Evolutionary conservation across 257 asterid genomes (phyloP), one percentile per base, ranked within the genome.

Genomic region (Jaltomata sinuosa): DNA sequence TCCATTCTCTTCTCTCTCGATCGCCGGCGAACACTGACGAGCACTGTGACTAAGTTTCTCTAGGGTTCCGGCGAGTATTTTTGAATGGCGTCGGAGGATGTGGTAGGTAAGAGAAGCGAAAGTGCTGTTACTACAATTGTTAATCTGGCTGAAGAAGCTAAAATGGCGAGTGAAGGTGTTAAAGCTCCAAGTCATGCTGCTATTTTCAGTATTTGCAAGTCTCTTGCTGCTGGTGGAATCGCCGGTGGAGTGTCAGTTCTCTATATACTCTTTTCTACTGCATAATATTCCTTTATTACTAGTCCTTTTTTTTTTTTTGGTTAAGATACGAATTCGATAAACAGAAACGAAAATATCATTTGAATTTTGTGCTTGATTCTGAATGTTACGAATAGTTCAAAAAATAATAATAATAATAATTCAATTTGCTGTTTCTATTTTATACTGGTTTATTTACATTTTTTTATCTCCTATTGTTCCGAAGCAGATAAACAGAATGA

Each of bases 201-300:
- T 74, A 15, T 95, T 34, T 92, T 89, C 85, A 91, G 88, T 83
- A 89, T 96, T 79, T 87, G 91, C 93, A 96, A 96, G 89, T 96
- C 99, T 80, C 97, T 96, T 59, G 88, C 93, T 45, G 98, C 98
- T 53, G 99, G 98, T 42, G 99, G 99, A n/a, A 97, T 93, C 22
- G 98, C 99, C 14, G 99, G 99, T 69, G 98, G 98, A 89, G 93
- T 96, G 99, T 96, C 57, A 91, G 99, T 87, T 15, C 29, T 16
- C 77, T 68, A 9, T 68, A 38, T 52, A 52, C n/a, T 52, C 1
- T 52, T 52, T 52, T 15, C 2, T 52, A 15, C 57, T 52, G 57
- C 57, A 52, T 52, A 52, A 52, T 52, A 52, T 5, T 52, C n/a
- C 8, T 52, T 15, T 16, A 5, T 61, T 61, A 22, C 25, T 11